These are phyloP conservation scores for Aureobasidium mangrovei DNA, from an alignment of 2,329 filamentous ascomycete genomes.

Conservation along the genomic window DNA sequence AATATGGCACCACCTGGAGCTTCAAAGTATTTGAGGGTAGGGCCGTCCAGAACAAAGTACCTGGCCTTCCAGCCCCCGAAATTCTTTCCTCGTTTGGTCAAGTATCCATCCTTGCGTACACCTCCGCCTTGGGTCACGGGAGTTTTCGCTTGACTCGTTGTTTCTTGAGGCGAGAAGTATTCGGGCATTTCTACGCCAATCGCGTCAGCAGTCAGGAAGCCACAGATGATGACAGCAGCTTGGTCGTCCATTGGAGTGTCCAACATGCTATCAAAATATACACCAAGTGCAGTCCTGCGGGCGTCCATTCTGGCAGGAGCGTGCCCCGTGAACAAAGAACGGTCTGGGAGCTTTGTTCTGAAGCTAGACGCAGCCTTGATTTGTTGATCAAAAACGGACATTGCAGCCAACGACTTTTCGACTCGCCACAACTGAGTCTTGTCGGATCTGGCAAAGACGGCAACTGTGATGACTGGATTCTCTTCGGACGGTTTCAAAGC, in stretches of 20 bases:
- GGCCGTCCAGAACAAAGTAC: conserved; percentile 60
- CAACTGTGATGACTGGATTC: conserved; percentile 88
- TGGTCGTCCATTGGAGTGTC: conserved; percentile 71
- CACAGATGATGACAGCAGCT: conserved; percentile 73
- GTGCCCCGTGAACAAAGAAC: conserved; percentile 80
- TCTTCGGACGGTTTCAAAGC: conserved; percentile 74
- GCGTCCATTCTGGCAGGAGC: conserved; percentile 90
- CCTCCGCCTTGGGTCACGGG: conserved; percentile 25
- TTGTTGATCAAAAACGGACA: conserved; percentile 73
- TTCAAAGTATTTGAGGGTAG: conserved; percentile 82
- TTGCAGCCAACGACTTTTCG: conserved; percentile 78
- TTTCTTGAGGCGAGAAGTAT: conserved; percentile 26
- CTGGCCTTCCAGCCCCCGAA: conserved; percentile 97
- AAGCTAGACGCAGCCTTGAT: conserved; percentile 68
- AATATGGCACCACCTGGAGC: conserved; percentile 81
- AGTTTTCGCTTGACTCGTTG: conserved; percentile 13
- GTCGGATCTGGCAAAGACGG: conserved; percentile 69
- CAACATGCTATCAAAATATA: conserved; percentile 76
- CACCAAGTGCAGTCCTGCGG: conserved; percentile 67
- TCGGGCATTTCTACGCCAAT: conserved; percentile 49
- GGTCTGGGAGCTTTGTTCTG: conserved; percentile 69
- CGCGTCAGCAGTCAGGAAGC: conserved; percentile 66
- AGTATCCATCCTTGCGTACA: conserved; percentile 68
- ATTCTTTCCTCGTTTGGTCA: conserved; percentile 96
- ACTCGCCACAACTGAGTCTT: conserved; percentile 80